A percentile compares a stretch with the other conserved stretches of the same genome.
These are phyloP conservation scores for Phialocephala sp. DNA, from an alignment of 2,329 filamentous ascomycete species.

Conservation along the genomic window DNA sequence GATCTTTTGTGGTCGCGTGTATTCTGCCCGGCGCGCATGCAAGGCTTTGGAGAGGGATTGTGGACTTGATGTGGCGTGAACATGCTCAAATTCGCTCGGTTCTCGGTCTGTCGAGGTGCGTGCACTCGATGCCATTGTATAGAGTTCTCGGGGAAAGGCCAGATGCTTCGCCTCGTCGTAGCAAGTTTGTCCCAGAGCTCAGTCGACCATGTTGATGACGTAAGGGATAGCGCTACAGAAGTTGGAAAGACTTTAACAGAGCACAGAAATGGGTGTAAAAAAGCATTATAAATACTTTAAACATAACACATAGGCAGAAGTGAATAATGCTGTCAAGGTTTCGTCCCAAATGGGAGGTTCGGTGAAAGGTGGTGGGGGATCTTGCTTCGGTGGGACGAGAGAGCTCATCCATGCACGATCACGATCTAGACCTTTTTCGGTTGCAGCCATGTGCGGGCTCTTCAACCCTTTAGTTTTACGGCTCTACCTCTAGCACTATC, in stretches of 20 bases:
- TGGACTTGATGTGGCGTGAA: constrained; percentile 48
- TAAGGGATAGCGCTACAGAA: constrained; percentile 3
- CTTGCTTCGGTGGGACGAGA: background rate
- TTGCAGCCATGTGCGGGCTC: background rate
- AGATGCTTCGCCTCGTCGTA: background rate
- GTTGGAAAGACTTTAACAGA: background rate
- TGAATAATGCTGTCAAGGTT: background rate
- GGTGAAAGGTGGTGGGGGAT: constrained; percentile 4
- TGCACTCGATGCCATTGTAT: constrained; percentile 32
- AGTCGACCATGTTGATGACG: constrained; percentile 12
- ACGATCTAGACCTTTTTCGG: background rate
- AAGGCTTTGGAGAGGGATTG: constrained; percentile 69
- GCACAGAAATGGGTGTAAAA: background rate
- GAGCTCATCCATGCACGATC: constrained; percentile 2
- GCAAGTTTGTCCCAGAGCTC: background rate
- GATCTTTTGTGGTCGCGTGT: constrained; percentile 74
- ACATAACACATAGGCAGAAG: background rate
- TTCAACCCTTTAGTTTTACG: too few relatives aligned
- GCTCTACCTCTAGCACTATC: too few relatives aligned
- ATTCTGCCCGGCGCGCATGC: constrained; percentile 77
- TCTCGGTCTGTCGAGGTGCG: constrained; percentile 30
- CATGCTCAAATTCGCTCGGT: constrained; percentile 18
- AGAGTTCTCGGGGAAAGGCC: background rate
- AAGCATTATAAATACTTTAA: constrained; percentile 1
- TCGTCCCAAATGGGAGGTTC: background rate